Evolutionary conservation across 2,329 filamentous ascomycete species (phyloP), one percentile per base, ranked within the genome.

Genomic region (Ceratocystiopsis minuta): DNA sequence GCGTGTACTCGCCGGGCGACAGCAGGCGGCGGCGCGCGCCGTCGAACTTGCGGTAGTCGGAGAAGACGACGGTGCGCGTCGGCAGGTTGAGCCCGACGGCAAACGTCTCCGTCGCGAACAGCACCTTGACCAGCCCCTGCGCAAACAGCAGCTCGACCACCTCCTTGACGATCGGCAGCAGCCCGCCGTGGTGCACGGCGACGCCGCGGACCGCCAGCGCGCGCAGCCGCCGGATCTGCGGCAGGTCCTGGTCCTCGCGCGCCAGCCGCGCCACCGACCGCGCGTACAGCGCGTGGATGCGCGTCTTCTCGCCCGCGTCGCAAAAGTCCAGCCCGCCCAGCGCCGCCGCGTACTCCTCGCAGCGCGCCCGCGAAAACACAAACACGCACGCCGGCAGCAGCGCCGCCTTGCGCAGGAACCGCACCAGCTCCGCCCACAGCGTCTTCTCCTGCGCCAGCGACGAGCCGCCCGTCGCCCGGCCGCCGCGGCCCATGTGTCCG

Each of bases 41-140:
- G 54, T 98, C 90, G 50, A 95, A 88, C 57, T 98, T 98, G 40
- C 90, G 77, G 59, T 90, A 94, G 11, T 90, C 90, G 12, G 90
- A 96, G 59, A 98, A 98, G 2, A 96, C 88, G 0, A 98, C 90
- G 1, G 90, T 98, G 49, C 90, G 74, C 1, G 90, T 98, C 0
- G 90, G 90, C 43, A 98, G 63, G 55, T 98, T 98, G 31, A 98
- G 68, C 24, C 90, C 90, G 87, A 98, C 98, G 33, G 90, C 90
- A 58, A 98, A 98, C 0, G 90, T 98, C 58, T 98, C 90, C 0
- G 90, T 98, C 0, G 90, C 90, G 54, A 98, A 98, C 2, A 98
- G 70, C 3, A 98, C 82, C 60, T 98, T 98, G 45, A 98, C 90
- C 43, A 98, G 64, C 1, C 87, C 92, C 59, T 84, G 86, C 0